Conservation (phyloP, 352 stramenopile species). For the Phytophthora pisi region DNA sequence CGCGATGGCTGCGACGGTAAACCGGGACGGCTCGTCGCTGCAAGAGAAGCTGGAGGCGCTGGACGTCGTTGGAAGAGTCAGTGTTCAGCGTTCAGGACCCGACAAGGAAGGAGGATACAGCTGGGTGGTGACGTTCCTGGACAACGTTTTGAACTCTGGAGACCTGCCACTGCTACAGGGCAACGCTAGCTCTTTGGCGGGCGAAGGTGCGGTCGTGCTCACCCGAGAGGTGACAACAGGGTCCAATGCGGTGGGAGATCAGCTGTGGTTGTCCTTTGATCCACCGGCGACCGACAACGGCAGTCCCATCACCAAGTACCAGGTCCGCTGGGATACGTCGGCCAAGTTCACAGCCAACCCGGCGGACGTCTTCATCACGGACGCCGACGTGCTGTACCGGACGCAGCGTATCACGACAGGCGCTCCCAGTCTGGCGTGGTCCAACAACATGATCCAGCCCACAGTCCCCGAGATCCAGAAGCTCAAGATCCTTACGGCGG, state of each 20-base stretch:
- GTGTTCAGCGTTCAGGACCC: constrained; percentile 53
- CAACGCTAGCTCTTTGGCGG: constrained; percentile 40
- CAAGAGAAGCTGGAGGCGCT: constrained; percentile 78
- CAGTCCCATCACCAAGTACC: constrained; percentile 64
- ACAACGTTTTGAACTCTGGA: constrained; percentile 62
- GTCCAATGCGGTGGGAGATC: constrained; percentile 70
- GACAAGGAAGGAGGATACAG: constrained; percentile 62
- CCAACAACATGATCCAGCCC: constrained; percentile 28
- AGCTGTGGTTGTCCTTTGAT: constrained; percentile 80
- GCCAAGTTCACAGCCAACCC: constrained; percentile 57
- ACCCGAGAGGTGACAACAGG: constrained; percentile 64
- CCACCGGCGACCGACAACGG: constrained; percentile 62
- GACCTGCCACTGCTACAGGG: constrained; percentile 51
- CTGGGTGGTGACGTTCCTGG: constrained; percentile 72
- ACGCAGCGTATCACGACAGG: constrained; percentile 60
- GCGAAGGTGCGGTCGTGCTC: constrained; percentile 49
- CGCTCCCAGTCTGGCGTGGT: constrained; percentile 64
- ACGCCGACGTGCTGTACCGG: constrained; percentile 56
- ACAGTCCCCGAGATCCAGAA: constrained; percentile 48
- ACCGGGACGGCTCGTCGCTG: constrained; percentile 60
- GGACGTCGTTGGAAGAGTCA: constrained; percentile 51
- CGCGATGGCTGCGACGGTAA: constrained; percentile 42
- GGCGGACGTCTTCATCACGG: constrained; percentile 46
- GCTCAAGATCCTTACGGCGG: constrained; percentile 39
- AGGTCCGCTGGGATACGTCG: constrained; percentile 67